A percentile compares a stretch with the other conserved stretches of the same genome.
phyloP scores from a whole-genome alignment of 768 basidiomycete species.

The Mycena venus region DNA sequence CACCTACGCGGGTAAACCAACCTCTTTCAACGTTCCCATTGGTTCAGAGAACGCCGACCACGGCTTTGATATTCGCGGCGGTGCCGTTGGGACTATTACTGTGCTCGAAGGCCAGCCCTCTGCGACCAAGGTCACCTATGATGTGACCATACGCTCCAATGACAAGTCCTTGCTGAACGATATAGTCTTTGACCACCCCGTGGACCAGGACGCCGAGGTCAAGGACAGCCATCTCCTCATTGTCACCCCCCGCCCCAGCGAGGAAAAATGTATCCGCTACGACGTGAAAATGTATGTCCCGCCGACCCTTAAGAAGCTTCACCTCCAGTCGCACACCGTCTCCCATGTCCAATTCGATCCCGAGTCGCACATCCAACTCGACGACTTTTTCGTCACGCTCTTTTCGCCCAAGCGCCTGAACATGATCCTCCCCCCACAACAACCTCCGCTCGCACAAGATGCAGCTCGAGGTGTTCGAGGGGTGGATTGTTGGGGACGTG shows the following conservation, averaged over 20 bases:
- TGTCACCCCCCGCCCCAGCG: constrained; percentile 47
- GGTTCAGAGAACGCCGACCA: constrained; percentile 54
- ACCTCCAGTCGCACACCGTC: constrained; percentile 56
- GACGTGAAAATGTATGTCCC: constrained; percentile 68
- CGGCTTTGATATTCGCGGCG: constrained; percentile 61
- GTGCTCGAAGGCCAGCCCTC: constrained; percentile 59
- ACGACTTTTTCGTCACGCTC: constrained; percentile 60
- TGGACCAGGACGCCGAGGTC: constrained; percentile 46
- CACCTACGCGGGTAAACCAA: constrained; percentile 57
- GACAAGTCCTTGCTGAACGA: constrained; percentile 55
- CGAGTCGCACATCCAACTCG: constrained; percentile 56
- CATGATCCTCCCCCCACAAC: constrained; percentile 61
- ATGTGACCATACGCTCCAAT: constrained; percentile 61
- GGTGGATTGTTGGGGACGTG: constrained; percentile 74
- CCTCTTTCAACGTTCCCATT: constrained; percentile 54
- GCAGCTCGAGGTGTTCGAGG: constrained; percentile 62
- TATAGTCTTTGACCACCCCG: constrained; percentile 52
- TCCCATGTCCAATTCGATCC: constrained; percentile 66
- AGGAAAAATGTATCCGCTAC: constrained; percentile 63
- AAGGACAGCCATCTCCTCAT: constrained; percentile 54
- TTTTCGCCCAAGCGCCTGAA: constrained; percentile 51
- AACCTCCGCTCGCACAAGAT: constrained; percentile 55
- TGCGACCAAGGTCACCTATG: constrained; percentile 60
- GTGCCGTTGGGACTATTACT: constrained; percentile 64
- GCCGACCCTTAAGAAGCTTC: constrained; percentile 61